Base-by-base conservation (phyloP, 164 flowering plant genomes). In the Akebia trifoliata region DNA sequence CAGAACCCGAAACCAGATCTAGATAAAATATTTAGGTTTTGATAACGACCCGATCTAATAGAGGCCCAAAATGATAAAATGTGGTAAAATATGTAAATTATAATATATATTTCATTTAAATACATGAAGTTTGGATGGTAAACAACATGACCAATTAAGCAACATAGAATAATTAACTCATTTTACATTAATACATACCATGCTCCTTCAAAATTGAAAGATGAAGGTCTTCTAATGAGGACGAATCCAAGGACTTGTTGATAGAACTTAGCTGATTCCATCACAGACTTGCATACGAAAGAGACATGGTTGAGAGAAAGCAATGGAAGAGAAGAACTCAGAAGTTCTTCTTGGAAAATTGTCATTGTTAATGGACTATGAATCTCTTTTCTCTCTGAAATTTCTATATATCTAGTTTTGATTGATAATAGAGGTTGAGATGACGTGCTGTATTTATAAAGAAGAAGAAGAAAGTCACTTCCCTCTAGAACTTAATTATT, bases 211-310 rank as follows among this genome's bases (percentile, higher is more conserved):
- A 61, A 61, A 12, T 31, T 22, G 57, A 61, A 61, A 20, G 64
- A 61, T 24, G 64, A 61, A 10, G 64, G 65, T 32, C 65, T 61
- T 51, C 47, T 61, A 9, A 61, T 61, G 35, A 52, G 65, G 20
- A 61, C 57, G 35, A 61, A 61, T 0, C 65, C 65, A 43, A 61
- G 65, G 32, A 61, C 65, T 32, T 61, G 36, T 53, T 51, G 57
- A 35, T 61, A 61, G 40, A 61, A 61, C 15, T 61, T 53, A 21
- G 57, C 58, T 21, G 65, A 61, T 34, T 61, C 52, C 20, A 28
- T 18, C 2, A 61, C 58, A 43, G 57, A 43, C 18, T 53, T 53
- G 40, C 64, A 61, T 0, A 61, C 40, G 32, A 26, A 61, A 1
- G 64, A 61, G n/a, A 61, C 56, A 52, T 61, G 65, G 58, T 61